A percentile compares a stretch with the other conserved stretches of the same genome.
These are phyloP conservation scores for Paxillus ammoniavirescens DNA, from an alignment of 768 basidiomycete species.

Conservation along the genomic window DNA sequence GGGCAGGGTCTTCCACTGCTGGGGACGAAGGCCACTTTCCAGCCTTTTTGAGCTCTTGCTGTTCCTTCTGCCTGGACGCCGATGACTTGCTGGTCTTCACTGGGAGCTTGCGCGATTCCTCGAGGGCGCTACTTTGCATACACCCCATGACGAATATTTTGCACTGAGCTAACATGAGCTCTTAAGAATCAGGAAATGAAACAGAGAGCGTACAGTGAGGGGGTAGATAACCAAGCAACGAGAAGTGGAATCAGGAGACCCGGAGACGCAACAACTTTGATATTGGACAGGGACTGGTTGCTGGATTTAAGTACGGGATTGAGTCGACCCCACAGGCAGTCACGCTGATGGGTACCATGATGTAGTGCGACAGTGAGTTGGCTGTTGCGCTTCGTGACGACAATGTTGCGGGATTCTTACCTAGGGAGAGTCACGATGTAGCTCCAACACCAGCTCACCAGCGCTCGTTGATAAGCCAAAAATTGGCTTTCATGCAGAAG, in stretches of 20 bases:
- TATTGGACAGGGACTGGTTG: not conserved
- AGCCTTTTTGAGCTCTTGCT: not conserved
- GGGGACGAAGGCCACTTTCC: conserved; percentile 2
- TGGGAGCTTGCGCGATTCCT: not conserved
- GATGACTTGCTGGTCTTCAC: not conserved
- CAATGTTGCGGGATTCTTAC: not conserved
- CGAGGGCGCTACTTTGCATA: conserved; percentile 10
- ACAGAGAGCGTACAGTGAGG: not conserved
- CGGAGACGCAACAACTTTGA: not conserved
- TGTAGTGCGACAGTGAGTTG: not conserved
- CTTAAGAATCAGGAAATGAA: not conserved
- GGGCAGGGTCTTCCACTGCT: conserved; percentile 14
- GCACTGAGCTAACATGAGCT: not conserved
- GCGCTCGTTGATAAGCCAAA: too few species aligned
- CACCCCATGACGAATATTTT: conserved; percentile 12
- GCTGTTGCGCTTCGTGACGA: not conserved
- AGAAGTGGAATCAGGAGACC: not conserved
- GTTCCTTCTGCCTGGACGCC: conserved; percentile 3
- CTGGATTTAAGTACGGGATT: not conserved
- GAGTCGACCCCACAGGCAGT: not conserved
- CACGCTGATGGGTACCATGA: not conserved
- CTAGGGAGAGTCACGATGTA: not conserved
- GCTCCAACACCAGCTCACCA: not conserved
- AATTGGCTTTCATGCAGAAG: not conserved
- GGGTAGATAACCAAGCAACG: not conserved